These are phyloP conservation scores for Acer campestre DNA, from an alignment of 345 rosid genomes.

Conservation along the genomic window DNA sequence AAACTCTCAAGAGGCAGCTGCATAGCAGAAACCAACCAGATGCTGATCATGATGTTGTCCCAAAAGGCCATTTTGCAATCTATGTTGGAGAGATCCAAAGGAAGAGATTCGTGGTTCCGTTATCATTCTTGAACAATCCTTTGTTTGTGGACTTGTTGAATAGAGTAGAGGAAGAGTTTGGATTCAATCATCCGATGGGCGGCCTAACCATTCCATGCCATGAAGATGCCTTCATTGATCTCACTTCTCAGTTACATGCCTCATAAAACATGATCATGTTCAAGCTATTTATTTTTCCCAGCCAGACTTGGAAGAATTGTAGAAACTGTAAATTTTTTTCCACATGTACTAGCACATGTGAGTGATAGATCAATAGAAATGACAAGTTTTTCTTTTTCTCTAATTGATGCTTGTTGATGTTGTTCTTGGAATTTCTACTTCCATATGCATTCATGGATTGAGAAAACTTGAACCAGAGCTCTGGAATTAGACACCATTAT, in stretches of 20 bases:
- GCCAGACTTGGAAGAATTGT: not conserved
- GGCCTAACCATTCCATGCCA: constrained; percentile 36
- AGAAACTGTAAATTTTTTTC: too few relatives aligned
- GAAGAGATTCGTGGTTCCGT: constrained; percentile 46
- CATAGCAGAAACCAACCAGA: constrained; percentile 11
- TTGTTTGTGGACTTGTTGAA: constrained; percentile 34
- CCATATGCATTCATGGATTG: too few relatives aligned
- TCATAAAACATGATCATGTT: not conserved
- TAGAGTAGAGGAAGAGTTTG: constrained; percentile 30
- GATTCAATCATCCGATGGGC: constrained; percentile 29
- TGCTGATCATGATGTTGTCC: constrained; percentile 17
- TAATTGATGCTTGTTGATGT: too few relatives aligned
- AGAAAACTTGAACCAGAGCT: too few relatives aligned
- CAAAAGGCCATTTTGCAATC: constrained; percentile 49
- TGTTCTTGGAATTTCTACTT: too few relatives aligned
- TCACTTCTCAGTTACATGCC: constrained; percentile 31
- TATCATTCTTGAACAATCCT: constrained; percentile 44
- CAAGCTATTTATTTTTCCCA: not conserved
- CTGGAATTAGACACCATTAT: too few relatives aligned
- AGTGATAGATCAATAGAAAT: too few relatives aligned
- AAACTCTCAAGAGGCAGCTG: constrained; percentile 22
- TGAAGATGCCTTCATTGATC: constrained; percentile 29
- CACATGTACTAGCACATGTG: too few relatives aligned
- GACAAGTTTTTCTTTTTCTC: too few relatives aligned
- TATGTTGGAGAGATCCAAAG: constrained; percentile 44